Evolutionary conservation across 441 rosid genomes (phyloP).

Genomic region (Dalechampia spathulata): DNA sequence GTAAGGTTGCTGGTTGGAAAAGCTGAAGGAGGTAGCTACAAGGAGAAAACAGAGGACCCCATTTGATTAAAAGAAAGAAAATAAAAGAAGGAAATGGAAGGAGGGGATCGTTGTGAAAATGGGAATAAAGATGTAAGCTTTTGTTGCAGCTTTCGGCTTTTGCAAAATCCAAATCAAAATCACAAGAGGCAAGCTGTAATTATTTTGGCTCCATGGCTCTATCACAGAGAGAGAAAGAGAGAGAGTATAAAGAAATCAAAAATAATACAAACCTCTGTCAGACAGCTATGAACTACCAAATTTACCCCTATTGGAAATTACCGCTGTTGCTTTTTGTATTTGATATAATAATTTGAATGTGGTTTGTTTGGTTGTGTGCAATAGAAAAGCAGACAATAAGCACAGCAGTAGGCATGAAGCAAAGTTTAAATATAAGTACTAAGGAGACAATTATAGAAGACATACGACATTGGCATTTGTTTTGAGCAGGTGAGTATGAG

Average conservation of each 20-base stretch:
- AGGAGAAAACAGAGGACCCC: constrained; percentile 29
- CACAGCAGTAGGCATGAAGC: too few relatives aligned
- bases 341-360: too few relatives aligned
- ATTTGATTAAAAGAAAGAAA: constrained; percentile 13
- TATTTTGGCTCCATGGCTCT: constrained; percentile 13
- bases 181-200: constrained; percentile 14
- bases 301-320: too few relatives aligned
- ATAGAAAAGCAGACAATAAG: too few relatives aligned
- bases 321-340: too few relatives aligned
- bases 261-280: constrained; percentile 10
- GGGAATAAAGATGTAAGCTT: not conserved
- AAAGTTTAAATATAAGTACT: too few relatives aligned
- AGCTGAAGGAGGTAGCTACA: too few relatives aligned
- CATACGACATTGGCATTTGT: too few relatives aligned
- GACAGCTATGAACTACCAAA: constrained; percentile 18
- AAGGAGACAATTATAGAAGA: too few relatives aligned
- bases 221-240: constrained; percentile 8
- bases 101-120: constrained; percentile 6
- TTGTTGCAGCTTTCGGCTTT: constrained; percentile 13
- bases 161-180: constrained; percentile 15
- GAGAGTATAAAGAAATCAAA: not conserved
- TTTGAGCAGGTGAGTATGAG: too few relatives aligned
- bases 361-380: too few relatives aligned
- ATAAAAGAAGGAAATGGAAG: constrained; percentile 1
- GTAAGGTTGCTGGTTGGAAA: too few relatives aligned